Evolutionary conservation across 768 basidiomycete genomes (phyloP), one percentile per base, ranked within the genome.

Genomic region (Lactifluus subvellereus): DNA sequence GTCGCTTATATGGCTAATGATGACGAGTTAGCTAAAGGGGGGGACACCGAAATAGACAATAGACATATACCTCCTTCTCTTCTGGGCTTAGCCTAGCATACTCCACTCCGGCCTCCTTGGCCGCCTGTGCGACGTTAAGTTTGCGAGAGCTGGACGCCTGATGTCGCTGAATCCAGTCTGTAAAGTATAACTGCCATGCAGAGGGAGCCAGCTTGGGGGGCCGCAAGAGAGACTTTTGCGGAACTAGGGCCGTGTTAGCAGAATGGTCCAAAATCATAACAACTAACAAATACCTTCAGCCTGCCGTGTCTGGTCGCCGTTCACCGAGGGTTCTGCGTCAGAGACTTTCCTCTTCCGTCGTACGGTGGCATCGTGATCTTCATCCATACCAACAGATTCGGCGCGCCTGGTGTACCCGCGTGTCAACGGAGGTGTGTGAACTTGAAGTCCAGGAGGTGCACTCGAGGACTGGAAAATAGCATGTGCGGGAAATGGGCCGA

Each of bases 161-260:
- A 72, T 91, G 88, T 70, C 84, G 82, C 73, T 92, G 89, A 66
- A 97, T 94, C 85, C 91, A 94, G 72, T 96, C 92, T 27, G 93
- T 93, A 73, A 97, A 96, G 75, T 93, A 97, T 49, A 97, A 82
- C 74, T 97, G 94, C 94, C 94, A 97, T 59, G 94, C 91, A 3
- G 92, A 94, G 4, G 91, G 92, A 6, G 94, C 91, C 69, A 94
- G 82, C 77, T 94, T 94, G 53, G 94, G 94, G 20, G 91, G 93
- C 48, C 87, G 86, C 61, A 97, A 79, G 11, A 84, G 75, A 45
- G 94, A 94, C 75, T 89, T 94, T 59, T 83, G 76, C 51, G 83
- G 83, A 42, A 79, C 88, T 87, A 74, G 35, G 20, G 2, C 4
- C 10, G 32, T 30, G 45, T 63, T 61, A 72, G 70, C 68, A 71